Conservation (phyloP, 2,329 filamentous ascomycete species). For the Venturia effusa region DNA sequence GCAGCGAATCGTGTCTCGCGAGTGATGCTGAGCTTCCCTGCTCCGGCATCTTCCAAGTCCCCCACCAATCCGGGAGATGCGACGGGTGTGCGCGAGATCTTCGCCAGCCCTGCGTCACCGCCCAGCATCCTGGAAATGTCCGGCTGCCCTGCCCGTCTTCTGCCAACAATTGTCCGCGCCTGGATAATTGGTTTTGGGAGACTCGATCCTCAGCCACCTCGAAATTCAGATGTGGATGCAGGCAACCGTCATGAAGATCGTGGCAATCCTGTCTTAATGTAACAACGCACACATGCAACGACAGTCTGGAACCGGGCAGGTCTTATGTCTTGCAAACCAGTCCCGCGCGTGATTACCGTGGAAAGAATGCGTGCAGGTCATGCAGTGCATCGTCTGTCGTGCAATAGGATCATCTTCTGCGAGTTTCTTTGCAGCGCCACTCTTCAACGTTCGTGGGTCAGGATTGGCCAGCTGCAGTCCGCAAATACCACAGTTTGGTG, state of each 20-base stretch:
- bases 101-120: not conserved
- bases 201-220: no score
- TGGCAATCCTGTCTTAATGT: not conserved
- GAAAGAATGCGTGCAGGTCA: slow-evolving; percentile 52
- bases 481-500: slow-evolving; percentile 53
- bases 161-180: not conserved
- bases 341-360: slow-evolving; percentile 52
- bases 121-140: not conserved
- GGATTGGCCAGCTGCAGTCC: slow-evolving; percentile 50
- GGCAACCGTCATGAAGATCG: not conserved
- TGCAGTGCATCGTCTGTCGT: slow-evolving; percentile 49
- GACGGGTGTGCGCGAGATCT: not conserved
- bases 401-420: slow-evolving; percentile 37
- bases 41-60: not conserved
- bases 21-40: not conserved
- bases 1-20: not conserved
- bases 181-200: not conserved
- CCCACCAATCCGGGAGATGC: not conserved
- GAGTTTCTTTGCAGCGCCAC: slow-evolving; percentile 22
- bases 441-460: slow-evolving; percentile 37
- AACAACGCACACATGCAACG: slow-evolving; percentile 37
- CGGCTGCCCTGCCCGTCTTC: not conserved
- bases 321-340: slow-evolving; percentile 47
- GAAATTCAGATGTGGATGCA: not conserved
- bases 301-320: slow-evolving; percentile 46